A percentile compares a stretch with the other conserved stretches of the same genome.
Evolutionary conservation across 1,139 yeast genomes (phyloP).

Genomic region (Candida glucosophila): DNA sequence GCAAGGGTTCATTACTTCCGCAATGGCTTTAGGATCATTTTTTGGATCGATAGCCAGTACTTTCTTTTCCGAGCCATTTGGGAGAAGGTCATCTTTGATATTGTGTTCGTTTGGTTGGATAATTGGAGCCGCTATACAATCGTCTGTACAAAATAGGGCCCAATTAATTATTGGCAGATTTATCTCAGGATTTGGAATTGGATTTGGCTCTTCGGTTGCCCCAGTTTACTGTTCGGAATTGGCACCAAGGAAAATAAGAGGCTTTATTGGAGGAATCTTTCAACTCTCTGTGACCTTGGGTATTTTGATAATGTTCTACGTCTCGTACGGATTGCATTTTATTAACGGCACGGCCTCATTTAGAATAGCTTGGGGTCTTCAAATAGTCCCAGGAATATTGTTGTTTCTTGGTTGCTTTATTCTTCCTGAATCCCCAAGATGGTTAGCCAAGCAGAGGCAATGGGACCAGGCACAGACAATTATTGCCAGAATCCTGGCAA

Average conservation of each 20-base stretch:
- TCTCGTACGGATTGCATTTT: constrained; percentile 26
- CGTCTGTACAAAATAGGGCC: constrained; percentile 19
- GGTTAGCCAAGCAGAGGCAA: constrained; percentile 26
- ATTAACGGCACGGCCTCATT: constrained; percentile 32
- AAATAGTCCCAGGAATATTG: constrained; percentile 42
- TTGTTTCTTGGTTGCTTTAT: constrained; percentile 31
- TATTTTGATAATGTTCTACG: constrained; percentile 28
- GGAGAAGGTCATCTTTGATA: constrained; percentile 21
- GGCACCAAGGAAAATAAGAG: constrained; percentile 43
- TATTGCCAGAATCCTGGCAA: constrained; percentile 45
- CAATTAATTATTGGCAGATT: constrained; percentile 40
- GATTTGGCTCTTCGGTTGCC: constrained; percentile 48
- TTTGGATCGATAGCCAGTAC: constrained; percentile 22
- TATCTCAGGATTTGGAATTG: constrained; percentile 49
- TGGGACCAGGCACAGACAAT: constrained; percentile 38
- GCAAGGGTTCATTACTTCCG: constrained; percentile 55
- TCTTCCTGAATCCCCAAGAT: constrained; percentile 27
- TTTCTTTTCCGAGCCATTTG: constrained; percentile 25
- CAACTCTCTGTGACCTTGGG: constrained; percentile 35
- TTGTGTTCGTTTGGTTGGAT: constrained; percentile 19
- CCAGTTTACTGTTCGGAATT: constrained; percentile 51
- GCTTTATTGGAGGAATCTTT: constrained; percentile 35
- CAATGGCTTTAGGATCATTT: constrained; percentile 37
- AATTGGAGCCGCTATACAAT: constrained; percentile 25
- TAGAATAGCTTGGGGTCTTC: constrained; percentile 46